Percentiles rank a stretch among this genome's conserved stretches.
Conservation (phyloP, 495 filamentous ascomycete genomes). For the Venustampulla echinocandica region DNA sequence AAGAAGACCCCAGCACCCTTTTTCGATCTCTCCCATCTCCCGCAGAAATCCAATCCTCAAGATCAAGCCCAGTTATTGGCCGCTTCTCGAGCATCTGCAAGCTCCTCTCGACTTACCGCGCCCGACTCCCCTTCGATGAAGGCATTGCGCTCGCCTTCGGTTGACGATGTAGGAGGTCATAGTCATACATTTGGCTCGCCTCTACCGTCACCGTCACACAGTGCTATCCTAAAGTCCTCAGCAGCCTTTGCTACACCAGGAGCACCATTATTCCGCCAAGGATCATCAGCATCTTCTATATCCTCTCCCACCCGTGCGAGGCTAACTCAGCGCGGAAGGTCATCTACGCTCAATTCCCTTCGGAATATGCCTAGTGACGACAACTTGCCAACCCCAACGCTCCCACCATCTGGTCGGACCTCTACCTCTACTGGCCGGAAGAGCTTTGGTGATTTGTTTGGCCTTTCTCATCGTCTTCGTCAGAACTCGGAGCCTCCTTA, state of each 20-base stretch:
- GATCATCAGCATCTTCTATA: constrained; percentile 57
- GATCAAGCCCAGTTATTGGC: constrained; percentile 28
- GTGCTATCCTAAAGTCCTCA: constrained; percentile 37
- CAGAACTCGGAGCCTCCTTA: constrained; percentile 65
- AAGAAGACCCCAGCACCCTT: constrained; percentile 66
- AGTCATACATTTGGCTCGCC: constrained; percentile 38
- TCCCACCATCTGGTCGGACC: constrained; percentile 45
- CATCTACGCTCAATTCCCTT: constrained; percentile 81
- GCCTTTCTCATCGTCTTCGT: constrained; percentile 59
- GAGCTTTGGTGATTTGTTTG: constrained; percentile 84
- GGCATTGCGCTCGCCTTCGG: constrained; percentile 11
- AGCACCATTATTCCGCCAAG: constrained; percentile 50
- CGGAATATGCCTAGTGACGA: constrained; percentile 48
- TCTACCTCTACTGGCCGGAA: constrained; percentile 81
- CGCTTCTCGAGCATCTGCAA: constrained; percentile 41
- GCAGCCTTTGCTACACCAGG: constrained; percentile 40
- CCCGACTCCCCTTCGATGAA: constrained; percentile 13
- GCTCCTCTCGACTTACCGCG: constrained; percentile 11
- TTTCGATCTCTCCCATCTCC: constrained; percentile 59
- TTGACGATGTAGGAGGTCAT: constrained; percentile 10
- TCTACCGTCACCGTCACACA: constrained; percentile 48
- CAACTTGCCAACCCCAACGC: constrained; percentile 46
- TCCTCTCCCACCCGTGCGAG: constrained; percentile 59
- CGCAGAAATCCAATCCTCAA: constrained; percentile 46
- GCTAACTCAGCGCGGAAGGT: constrained; percentile 56